phyloP scores from a whole-genome alignment of 2,329 filamentous ascomycete species.

The Aureobasidium sp. region DNA sequence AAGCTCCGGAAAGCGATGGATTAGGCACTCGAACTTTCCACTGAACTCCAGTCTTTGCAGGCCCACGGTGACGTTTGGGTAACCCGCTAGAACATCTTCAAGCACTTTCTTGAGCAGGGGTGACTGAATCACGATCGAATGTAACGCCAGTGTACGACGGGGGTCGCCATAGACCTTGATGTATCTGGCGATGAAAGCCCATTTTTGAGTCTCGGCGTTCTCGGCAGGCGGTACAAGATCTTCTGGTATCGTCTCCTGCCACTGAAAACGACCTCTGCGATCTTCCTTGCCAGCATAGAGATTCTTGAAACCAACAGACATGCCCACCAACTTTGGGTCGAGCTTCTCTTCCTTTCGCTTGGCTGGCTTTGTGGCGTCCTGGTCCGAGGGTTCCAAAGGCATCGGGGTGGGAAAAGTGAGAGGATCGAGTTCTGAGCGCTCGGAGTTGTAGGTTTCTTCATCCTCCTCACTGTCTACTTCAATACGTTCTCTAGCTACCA shows the following conservation, averaged over 20 bases:
- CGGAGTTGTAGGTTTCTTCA: neutral
- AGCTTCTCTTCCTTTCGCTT: slow-evolving; percentile 7
- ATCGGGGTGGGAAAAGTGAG: neutral
- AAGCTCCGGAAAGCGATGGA: slow-evolving; percentile 54
- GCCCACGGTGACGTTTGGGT: slow-evolving; percentile 53
- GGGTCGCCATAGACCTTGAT: slow-evolving; percentile 45
- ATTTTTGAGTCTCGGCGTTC: slow-evolving; percentile 55
- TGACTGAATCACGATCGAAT: slow-evolving; percentile 59
- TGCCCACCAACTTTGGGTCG: slow-evolving; percentile 25
- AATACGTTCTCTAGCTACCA: neutral
- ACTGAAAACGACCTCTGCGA: slow-evolving; percentile 44
- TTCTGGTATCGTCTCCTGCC: slow-evolving; percentile 50
- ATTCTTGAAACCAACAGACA: slow-evolving; percentile 39
- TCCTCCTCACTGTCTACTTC: neutral
- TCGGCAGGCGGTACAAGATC: slow-evolving; percentile 52
- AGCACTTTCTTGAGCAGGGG: slow-evolving; percentile 54
- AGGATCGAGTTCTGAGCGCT: neutral
- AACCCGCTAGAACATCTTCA: slow-evolving; percentile 48
- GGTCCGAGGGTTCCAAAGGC: neutral
- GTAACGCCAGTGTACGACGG: slow-evolving; percentile 53
- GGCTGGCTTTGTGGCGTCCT: neutral
- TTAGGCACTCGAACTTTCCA: slow-evolving; percentile 56
- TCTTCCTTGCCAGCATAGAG: slow-evolving; percentile 48
- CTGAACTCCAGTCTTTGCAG: slow-evolving; percentile 56
- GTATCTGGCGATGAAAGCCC: slow-evolving; percentile 54